These are phyloP conservation scores for Luvunga scandens DNA, from an alignment of 345 rosid species.

Conservation along the genomic window DNA sequence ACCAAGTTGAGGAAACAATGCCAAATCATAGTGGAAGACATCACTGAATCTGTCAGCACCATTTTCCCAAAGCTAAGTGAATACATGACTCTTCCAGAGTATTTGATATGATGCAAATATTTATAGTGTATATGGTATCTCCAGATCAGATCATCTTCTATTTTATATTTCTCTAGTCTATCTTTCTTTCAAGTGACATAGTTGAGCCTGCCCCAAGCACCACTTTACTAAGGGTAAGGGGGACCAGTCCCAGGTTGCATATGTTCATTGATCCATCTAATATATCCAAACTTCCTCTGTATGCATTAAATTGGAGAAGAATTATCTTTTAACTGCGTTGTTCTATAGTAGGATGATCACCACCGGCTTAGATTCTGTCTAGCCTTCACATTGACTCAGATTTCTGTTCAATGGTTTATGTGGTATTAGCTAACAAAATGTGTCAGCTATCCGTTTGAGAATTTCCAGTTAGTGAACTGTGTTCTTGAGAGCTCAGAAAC, in stretches of 20 bases:
- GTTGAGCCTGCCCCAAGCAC: too few species aligned
- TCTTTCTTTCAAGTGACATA: too few species aligned
- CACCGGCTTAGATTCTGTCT: not conserved
- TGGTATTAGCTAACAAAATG: not conserved
- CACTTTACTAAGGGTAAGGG: too few species aligned
- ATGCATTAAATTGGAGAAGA: not conserved
- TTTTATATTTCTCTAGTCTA: too few species aligned
- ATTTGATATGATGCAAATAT: not conserved
- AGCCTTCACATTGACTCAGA: not conserved
- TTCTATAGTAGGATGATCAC: not conserved
- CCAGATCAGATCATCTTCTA: too few species aligned
- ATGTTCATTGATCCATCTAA: not conserved
- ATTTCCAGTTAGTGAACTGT: not conserved
- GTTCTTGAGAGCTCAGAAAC: constrained; percentile 4
- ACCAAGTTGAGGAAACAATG: not conserved
- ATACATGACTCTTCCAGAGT: not conserved
- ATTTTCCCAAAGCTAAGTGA: not conserved
- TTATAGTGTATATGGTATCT: too few species aligned
- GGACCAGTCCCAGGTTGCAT: too few species aligned
- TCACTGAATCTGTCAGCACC: not conserved
- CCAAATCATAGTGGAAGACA: not conserved
- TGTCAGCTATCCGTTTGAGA: not conserved
- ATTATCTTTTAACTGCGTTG: not conserved
- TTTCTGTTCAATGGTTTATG: not conserved
- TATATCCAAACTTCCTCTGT: not conserved